A percentile compares a stretch with the other conserved stretches of the same genome.
phyloP scores from a whole-genome alignment of 371 early-diverging fungal species.

The Chytridiales sp. region DNA sequence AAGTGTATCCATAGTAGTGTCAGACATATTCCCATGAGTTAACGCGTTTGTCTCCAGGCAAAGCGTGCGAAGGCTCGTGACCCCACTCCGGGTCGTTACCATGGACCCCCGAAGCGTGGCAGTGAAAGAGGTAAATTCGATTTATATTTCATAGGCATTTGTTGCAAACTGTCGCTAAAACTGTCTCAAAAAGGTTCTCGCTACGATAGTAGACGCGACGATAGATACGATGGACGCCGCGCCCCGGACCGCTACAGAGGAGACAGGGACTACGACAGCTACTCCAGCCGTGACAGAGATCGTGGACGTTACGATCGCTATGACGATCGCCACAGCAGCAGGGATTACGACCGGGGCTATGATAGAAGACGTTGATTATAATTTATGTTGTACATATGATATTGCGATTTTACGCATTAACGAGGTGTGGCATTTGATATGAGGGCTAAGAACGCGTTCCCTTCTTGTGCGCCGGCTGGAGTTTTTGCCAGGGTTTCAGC shows the following conservation, averaged over 20 bases:
- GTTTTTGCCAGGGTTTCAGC: not conserved
- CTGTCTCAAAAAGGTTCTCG: no score
- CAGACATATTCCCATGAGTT: not conserved
- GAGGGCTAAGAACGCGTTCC: conserved; percentile 2
- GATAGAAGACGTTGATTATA: not conserved
- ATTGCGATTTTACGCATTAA: not conserved
- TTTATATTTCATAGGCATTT: no score
- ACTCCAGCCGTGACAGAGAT: not conserved
- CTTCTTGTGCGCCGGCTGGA: not conserved
- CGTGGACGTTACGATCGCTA: not conserved
- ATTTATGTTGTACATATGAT: not conserved
- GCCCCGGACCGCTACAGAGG: not conserved
- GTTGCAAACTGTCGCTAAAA: no score
- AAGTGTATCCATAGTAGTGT: conserved; percentile 5
- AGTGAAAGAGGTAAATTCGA: no score
- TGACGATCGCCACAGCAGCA: not conserved
- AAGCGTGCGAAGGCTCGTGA: conserved; percentile 72
- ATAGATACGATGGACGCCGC: conserved; percentile 10
- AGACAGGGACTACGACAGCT: not conserved
- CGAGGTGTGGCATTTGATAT: not conserved
- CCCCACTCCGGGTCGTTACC: conserved; percentile 86
- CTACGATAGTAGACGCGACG: conserved; percentile 4
- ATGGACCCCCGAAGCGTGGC: conserved; percentile 74
- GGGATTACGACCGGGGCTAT: not conserved
- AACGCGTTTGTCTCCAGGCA: conserved; percentile 47